Evolutionary conservation across 164 flowering plant genomes (phyloP).

Genomic region (Santalum album): DNA sequence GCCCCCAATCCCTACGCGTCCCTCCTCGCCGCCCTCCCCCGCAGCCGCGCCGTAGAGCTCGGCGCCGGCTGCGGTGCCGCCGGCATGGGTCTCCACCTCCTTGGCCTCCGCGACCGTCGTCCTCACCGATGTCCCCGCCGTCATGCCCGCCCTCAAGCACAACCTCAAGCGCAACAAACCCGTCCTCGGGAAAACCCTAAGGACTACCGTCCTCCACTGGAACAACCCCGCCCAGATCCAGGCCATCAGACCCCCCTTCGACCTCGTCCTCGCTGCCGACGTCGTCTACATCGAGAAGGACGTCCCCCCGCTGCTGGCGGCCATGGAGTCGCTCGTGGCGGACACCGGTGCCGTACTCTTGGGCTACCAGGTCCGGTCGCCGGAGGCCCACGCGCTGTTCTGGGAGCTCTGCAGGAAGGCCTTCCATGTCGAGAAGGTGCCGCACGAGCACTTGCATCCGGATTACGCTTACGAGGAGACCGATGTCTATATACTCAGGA

Average conservation of each 20-base stretch:
- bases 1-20: slow-evolving; percentile 52
- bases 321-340: slow-evolving; percentile 59
- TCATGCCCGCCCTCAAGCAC: slow-evolving; percentile 83
- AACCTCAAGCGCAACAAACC: slow-evolving; percentile 79
- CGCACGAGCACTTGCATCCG: slow-evolving; percentile 71
- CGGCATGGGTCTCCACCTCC: slow-evolving; percentile 74
- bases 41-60: slow-evolving; percentile 67
- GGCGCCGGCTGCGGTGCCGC: slow-evolving; percentile 86
- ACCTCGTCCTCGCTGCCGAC: slow-evolving; percentile 75
- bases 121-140: slow-evolving; percentile 77
- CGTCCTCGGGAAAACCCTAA: slow-evolving; percentile 34
- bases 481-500: slow-evolving; percentile 62
- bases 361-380: slow-evolving; percentile 81
- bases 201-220: slow-evolving; percentile 60
- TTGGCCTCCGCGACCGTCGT: slow-evolving; percentile 65
- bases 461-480: slow-evolving; percentile 84
- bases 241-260: slow-evolving; percentile 59
- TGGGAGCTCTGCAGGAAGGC: slow-evolving; percentile 61
- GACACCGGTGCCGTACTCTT: slow-evolving; percentile 61
- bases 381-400: slow-evolving; percentile 68
- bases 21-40: slow-evolving; percentile 48
- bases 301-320: slow-evolving; percentile 38
- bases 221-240: slow-evolving; percentile 47
- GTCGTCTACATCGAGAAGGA: slow-evolving; percentile 82
- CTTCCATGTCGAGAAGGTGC: slow-evolving; percentile 59